Percentiles rank a stretch among this genome's conserved stretches.
phyloP scores from a whole-genome alignment of 768 basidiomycete species.

The Leccinum rimulosum region DNA sequence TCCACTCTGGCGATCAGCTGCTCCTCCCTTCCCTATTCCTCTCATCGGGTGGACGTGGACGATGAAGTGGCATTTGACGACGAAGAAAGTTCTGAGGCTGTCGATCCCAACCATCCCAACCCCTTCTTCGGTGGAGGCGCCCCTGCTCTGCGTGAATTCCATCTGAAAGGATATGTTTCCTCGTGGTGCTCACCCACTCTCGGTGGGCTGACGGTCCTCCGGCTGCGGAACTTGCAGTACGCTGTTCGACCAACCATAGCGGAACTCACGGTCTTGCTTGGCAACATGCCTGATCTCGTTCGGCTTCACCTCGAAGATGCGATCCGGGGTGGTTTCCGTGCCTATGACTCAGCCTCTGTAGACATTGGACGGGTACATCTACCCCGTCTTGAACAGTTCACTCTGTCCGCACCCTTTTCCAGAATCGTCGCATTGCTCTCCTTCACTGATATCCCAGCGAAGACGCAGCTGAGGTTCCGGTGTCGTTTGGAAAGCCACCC shows the following conservation, averaged over 20 bases:
- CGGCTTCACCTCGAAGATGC: not conserved
- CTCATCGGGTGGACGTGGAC: not conserved
- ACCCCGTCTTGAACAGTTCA: not conserved
- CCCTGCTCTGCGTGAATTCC: not conserved
- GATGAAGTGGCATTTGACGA: too few relatives aligned
- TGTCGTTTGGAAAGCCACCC: not conserved
- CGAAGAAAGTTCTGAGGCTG: not conserved
- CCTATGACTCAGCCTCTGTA: not conserved
- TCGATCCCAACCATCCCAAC: not conserved
- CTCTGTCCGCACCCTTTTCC: not conserved
- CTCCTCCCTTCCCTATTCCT: not conserved
- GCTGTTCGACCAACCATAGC: not conserved
- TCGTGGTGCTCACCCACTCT: not conserved
- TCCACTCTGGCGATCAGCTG: not conserved
- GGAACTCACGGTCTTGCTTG: not conserved
- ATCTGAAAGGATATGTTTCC: not conserved
- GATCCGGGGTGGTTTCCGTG: not conserved
- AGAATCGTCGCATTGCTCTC: not conserved
- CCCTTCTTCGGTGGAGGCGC: not conserved
- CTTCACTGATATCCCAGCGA: not conserved
- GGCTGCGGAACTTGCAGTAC: not conserved
- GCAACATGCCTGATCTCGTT: not conserved
- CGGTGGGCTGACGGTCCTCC: conserved; percentile 1
- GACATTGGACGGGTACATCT: not conserved
- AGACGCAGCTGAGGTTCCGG: not conserved